Evolutionary conservation across 2,329 filamentous ascomycete genomes (phyloP).

Genomic region (Aspergillus tamarii): DNA sequence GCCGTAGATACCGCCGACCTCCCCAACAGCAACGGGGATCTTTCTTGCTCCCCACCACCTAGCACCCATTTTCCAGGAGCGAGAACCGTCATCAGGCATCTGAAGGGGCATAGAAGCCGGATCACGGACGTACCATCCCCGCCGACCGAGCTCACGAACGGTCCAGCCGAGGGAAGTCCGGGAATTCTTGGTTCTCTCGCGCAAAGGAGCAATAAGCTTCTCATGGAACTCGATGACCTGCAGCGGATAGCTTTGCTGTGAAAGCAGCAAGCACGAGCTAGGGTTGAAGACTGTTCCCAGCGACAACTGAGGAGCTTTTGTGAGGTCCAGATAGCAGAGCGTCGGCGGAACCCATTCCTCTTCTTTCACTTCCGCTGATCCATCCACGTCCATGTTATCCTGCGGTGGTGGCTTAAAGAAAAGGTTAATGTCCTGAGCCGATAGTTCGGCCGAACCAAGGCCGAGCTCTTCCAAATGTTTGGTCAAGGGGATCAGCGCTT

Average conservation of each 20-base stretch:
- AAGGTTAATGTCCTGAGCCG: constrained; percentile 66
- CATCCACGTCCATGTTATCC: background rate
- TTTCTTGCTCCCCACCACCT: constrained; percentile 83
- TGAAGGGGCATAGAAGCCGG: constrained; percentile 39
- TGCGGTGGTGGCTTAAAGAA: constrained; percentile 52
- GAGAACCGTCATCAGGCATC: constrained; percentile 57
- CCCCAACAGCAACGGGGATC: constrained; percentile 57
- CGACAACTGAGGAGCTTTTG: constrained; percentile 64
- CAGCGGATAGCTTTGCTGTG: constrained; percentile 65
- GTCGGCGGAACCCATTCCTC: constrained; percentile 58
- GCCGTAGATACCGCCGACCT: constrained; percentile 62
- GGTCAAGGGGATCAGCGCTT: constrained; percentile 65
- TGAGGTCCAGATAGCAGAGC: constrained; percentile 76
- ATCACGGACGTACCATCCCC: constrained; percentile 67
- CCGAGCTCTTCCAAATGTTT: constrained; percentile 78
- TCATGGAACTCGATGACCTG: constrained; percentile 76
- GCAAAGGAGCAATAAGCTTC: constrained; percentile 66
- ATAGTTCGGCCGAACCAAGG: constrained; percentile 67
- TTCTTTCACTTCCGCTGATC: constrained; percentile 31
- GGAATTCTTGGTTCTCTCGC: constrained; percentile 63
- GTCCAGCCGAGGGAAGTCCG: constrained; percentile 67
- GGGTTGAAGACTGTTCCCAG: constrained; percentile 62
- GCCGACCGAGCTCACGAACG: constrained; percentile 68
- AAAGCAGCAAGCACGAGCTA: constrained; percentile 60
- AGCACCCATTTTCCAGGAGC: constrained; percentile 82